Percentiles rank a stretch among this genome's conserved stretches.
These are phyloP conservation scores for Cryphonectria naterciae DNA, from an alignment of 2,329 filamentous ascomycete species.

Conservation along the genomic window DNA sequence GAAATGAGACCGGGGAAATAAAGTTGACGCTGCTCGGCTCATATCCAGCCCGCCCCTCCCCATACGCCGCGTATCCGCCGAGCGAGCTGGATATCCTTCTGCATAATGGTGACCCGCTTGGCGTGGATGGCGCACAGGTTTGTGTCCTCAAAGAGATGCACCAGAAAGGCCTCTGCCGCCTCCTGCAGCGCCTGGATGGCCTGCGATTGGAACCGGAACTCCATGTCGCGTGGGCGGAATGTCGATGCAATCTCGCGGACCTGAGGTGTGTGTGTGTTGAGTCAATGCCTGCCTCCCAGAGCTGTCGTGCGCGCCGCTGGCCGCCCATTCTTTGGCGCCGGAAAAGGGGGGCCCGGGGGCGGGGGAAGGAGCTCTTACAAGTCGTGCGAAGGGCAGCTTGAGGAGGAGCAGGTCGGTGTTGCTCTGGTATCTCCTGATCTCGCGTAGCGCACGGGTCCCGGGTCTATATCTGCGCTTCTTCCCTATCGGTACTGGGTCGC, in stretches of 20 bases:
- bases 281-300: not conserved
- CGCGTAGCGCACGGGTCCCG: slow-evolving; percentile 84
- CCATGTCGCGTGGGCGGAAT: slow-evolving; percentile 64
- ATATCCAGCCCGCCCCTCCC: slow-evolving; percentile 66
- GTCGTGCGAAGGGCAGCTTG: slow-evolving; percentile 78
- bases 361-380: slow-evolving; percentile 52
- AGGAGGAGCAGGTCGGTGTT: slow-evolving; percentile 83
- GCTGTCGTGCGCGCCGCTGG: not conserved
- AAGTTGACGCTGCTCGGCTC: slow-evolving; percentile 4
- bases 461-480: slow-evolving; percentile 70
- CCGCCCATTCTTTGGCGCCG: not conserved
- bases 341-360: too few relatives aligned
- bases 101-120: slow-evolving; percentile 95
- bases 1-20: not conserved
- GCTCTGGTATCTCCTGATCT: slow-evolving; percentile 90
- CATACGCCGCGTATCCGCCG: slow-evolving; percentile 77
- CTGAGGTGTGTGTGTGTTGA: slow-evolving; percentile 37
- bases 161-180: slow-evolving; percentile 92
- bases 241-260: slow-evolving; percentile 74
- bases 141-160: slow-evolving; percentile 94
- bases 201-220: slow-evolving; percentile 94
- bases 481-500: slow-evolving; percentile 69
- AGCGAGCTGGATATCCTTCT: slow-evolving; percentile 96
- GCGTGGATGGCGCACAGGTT: slow-evolving; percentile 97
- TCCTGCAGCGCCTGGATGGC: slow-evolving; percentile 93